Evolutionary conservation across 148 eudicot species (phyloP).

Genomic region (Polygonum aviculare): DNA sequence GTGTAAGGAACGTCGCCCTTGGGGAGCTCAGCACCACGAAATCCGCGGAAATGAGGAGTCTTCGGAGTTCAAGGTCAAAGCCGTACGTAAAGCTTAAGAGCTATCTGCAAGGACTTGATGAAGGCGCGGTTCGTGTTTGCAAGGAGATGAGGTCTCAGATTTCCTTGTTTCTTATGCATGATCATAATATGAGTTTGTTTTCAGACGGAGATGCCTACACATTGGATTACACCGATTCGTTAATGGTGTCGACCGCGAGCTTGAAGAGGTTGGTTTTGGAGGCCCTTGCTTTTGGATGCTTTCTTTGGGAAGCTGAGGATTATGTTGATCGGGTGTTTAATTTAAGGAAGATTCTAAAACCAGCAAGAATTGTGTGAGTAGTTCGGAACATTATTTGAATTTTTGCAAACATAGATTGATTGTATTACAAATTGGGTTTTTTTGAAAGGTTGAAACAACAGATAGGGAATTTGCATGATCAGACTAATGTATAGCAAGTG

Average conservation of each 20-base stretch:
- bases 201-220: neutral
- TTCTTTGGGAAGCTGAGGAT: constrained; percentile 77
- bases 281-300: constrained; percentile 84
- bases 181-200: constrained; percentile 29
- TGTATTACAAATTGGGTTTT: no score
- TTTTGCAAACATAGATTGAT: neutral
- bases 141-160: constrained; percentile 51
- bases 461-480: neutral
- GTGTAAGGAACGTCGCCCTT: constrained; percentile 19
- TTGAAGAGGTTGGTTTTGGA: constrained; percentile 75
- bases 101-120: constrained; percentile 51
- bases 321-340: constrained; percentile 39
- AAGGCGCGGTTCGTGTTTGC: constrained; percentile 36
- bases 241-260: constrained; percentile 61
- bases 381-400: neutral
- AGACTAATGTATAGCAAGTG: no score
- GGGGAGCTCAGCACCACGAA: constrained; percentile 20
- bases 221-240: neutral
- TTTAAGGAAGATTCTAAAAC: constrained; percentile 26
- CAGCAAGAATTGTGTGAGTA: neutral
- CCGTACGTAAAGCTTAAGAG: constrained; percentile 28
- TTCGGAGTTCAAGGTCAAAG: constrained; percentile 17
- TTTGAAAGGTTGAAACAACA: neutral
- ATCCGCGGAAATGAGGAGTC: constrained; percentile 8
- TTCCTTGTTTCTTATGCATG: constrained; percentile 38